phyloP scores from a whole-genome alignment of 1,284 basidiomycete genomes.

The Leccinum brunneo-olivaceum region DNA sequence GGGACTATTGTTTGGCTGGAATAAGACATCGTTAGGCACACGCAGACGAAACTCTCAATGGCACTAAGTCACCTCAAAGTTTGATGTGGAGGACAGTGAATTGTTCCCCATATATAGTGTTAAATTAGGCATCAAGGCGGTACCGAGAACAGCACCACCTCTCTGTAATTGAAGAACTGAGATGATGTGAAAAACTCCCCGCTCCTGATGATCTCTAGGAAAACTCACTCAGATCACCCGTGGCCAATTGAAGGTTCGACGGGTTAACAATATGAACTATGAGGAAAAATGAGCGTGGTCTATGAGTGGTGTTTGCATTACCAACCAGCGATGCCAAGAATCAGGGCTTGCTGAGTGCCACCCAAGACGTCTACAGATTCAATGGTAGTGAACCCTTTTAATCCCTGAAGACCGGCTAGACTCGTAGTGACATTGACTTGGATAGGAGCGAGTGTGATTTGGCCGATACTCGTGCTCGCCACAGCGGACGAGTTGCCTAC shows the following conservation, averaged over 20 bases:
- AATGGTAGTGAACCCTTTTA: constrained; percentile 55
- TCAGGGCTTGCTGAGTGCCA: constrained; percentile 57
- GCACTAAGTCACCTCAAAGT: constrained; percentile 37
- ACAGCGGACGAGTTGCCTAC: constrained; percentile 60
- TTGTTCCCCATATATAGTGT: constrained; percentile 57
- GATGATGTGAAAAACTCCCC: background rate
- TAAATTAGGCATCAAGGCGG: constrained; percentile 53
- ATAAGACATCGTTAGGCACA: constrained; percentile 6
- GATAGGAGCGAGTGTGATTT: constrained; percentile 67
- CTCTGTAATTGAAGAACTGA: constrained; percentile 52
- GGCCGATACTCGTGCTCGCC: constrained; percentile 62
- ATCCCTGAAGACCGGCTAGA: constrained; percentile 57
- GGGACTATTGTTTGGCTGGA: constrained; percentile 55
- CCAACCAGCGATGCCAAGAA: constrained; percentile 52
- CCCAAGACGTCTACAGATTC: constrained; percentile 64
- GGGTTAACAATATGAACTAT: constrained; percentile 66
- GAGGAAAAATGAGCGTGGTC: background rate
- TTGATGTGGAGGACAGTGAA: constrained; percentile 40
- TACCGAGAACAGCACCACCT: constrained; percentile 48
- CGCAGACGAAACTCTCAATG: background rate
- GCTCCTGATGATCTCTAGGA: background rate
- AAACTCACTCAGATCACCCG: constrained; percentile 53
- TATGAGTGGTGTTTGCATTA: background rate
- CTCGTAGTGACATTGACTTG: constrained; percentile 69
- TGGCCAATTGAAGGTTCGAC: constrained; percentile 58